These are phyloP conservation scores for Malassezia yamatoensis DNA, from an alignment of 1,284 basidiomycete genomes.

Conservation along the genomic window DNA sequence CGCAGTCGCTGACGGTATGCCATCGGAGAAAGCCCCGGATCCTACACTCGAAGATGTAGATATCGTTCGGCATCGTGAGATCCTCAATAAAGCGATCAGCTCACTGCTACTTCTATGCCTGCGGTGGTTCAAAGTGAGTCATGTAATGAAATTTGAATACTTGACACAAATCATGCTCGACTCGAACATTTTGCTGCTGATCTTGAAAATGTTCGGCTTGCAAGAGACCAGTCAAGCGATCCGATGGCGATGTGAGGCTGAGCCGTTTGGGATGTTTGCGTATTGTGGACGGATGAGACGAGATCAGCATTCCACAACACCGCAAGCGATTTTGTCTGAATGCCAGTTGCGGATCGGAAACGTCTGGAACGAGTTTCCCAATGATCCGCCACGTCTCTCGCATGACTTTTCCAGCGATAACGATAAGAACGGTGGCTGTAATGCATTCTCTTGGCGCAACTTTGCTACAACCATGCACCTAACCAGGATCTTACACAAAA, in stretches of 20 bases:
- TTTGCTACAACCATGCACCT: conserved; percentile 98
- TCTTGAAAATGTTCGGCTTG: conserved; percentile 94
- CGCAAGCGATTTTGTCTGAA: conserved; percentile 16
- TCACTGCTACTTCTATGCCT: conserved; percentile 79
- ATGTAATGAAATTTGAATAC: conserved; percentile 97
- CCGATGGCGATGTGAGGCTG: conserved; percentile 75
- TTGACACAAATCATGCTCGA: conserved; percentile 87
- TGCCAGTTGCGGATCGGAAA: conserved; percentile 27
- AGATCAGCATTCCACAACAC: conserved; percentile 34
- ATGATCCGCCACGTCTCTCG: conserved; percentile 6
- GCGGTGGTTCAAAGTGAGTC: conserved; percentile 88
- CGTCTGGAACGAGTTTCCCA: conserved; percentile 15
- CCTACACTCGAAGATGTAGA: conserved; percentile 88
- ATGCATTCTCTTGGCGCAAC: conserved; percentile 87
- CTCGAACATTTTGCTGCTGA: conserved; percentile 83
- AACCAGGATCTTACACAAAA: conserved; percentile 92
- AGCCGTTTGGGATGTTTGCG: conserved; percentile 76
- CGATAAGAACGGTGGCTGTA: conserved; percentile 18
- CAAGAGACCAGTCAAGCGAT: conserved; percentile 78
- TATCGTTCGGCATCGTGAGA: conserved; percentile 87
- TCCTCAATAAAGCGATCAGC: conserved; percentile 91
- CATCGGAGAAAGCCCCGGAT: conserved; percentile 53
- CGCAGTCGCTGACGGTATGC: conserved; percentile 37
- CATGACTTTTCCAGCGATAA: not conserved
- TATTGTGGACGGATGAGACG: conserved; percentile 66